These are phyloP conservation scores for Plasmopara muralis DNA, from an alignment of 352 stramenopile genomes.

Conservation along the genomic window DNA sequence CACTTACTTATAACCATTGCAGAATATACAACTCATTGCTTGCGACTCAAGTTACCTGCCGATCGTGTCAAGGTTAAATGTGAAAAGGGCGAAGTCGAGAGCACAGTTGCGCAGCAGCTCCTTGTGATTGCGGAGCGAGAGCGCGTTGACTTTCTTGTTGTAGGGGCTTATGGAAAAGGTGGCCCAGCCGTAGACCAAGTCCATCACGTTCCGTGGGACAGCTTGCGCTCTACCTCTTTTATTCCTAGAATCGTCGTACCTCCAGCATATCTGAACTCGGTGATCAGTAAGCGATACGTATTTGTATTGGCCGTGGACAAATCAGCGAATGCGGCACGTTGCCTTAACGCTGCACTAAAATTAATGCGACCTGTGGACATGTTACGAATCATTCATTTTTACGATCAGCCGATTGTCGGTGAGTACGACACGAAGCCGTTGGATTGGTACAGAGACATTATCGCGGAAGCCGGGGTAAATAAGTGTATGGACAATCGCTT, in stretches of 20 bases:
- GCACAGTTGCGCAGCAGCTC: conserved; percentile 18
- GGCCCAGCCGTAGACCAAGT: conserved; percentile 52
- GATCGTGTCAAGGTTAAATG: no score
- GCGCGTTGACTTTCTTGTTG: no score
- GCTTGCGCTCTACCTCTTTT: conserved; percentile 21
- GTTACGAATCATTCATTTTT: conserved; percentile 53
- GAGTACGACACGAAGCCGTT: conserved; percentile 31
- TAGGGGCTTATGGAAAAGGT: conserved; percentile 51
- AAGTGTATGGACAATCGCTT: no score
- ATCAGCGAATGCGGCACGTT: conserved; percentile 15
- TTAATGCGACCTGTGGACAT: conserved; percentile 39
- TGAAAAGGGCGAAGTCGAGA: neutral
- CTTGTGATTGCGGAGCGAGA: no score
- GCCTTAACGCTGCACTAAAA: conserved; percentile 47
- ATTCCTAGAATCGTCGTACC: neutral
- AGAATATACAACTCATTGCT: no score
- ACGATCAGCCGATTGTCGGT: conserved; percentile 32
- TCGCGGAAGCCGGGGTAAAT: conserved; percentile 22
- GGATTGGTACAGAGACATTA: conserved; percentile 26
- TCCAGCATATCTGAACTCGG: conserved; percentile 21
- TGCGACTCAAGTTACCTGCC: no score
- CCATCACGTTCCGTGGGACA: conserved; percentile 44
- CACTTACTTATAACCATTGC: no score
- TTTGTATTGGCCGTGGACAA: conserved; percentile 55
- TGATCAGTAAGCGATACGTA: conserved; percentile 32